phyloP scores from a whole-genome alignment of 1,139 yeast genomes.

The Yamadazyma kanchanaburiensis region DNA sequence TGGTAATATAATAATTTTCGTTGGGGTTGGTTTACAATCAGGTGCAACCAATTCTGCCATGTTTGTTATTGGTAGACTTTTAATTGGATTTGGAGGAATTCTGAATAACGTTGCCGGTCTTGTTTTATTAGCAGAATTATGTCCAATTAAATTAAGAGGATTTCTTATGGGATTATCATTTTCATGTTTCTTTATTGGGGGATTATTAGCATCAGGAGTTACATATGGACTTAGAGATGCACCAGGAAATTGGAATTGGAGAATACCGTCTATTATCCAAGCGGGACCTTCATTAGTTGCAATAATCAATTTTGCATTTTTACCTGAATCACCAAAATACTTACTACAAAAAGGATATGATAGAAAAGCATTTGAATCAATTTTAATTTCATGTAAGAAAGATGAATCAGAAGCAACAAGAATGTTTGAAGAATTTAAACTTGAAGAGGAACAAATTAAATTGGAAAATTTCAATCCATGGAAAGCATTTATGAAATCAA shows the following conservation, averaged over 20 bases:
- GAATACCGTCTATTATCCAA: constrained; percentile 16
- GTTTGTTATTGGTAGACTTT: constrained; percentile 15
- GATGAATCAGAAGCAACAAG: constrained; percentile 1
- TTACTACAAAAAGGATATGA: constrained; percentile 10
- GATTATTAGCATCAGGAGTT: constrained; percentile 11
- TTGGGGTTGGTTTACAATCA: constrained; percentile 15
- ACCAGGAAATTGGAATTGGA: constrained; percentile 16
- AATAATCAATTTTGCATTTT: constrained; percentile 8
- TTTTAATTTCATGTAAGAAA: constrained; percentile 6
- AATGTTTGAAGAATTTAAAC: constrained; percentile 5
- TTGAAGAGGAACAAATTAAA: constrained; percentile 3
- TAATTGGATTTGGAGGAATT: constrained; percentile 16
- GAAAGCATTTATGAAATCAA: constrained; percentile 8
- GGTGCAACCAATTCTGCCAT: constrained; percentile 16
- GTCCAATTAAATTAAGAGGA: constrained; percentile 11
- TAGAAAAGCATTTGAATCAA: constrained; percentile 9
- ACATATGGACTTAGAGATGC: constrained; percentile 12
- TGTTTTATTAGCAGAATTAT: constrained; percentile 15
- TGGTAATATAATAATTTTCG: constrained; percentile 8
- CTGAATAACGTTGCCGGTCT: constrained; percentile 11
- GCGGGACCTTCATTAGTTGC: constrained; percentile 10
- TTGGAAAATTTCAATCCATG: constrained; percentile 8
- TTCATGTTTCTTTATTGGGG: constrained; percentile 11
- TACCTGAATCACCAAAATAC: constrained; percentile 16
- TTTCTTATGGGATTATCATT: constrained; percentile 12